Base-by-base conservation (phyloP, 2,329 filamentous ascomycete genomes). In the Neospermospora avenae region DNA sequence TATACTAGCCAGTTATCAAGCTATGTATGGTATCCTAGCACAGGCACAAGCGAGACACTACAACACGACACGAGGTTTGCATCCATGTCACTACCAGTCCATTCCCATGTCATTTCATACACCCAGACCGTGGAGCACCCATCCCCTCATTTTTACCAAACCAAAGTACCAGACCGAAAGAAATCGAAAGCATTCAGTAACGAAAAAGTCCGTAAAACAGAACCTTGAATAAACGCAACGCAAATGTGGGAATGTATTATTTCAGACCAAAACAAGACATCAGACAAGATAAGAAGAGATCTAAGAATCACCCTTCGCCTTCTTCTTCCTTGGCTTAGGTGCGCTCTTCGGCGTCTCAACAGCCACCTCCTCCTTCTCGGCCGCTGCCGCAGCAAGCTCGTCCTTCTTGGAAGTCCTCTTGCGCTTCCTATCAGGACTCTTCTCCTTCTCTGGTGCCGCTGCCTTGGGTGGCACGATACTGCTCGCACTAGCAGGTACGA, bases 351-450 rank as follows among this genome's bases (percentile, higher is more conserved):
- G 68, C 11, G 68, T 67, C 59, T 71, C 68, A 18, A 63, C 55
- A n/a, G 63, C 59, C 7, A 59, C 20, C 71, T 86, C 83, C 70
- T 84, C 82, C 65, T 75, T 74, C 59, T 80, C 75, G 48, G 22
- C 57, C 49, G 20, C 55, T 6, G 39, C 39, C 5, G 39, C 39
- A 8, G 24, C 60, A 8, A 57, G 49, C 51, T 69, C 66, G 16
- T 64, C 65, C 54, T 67, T 80, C 78, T 86, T 86, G 4, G 81
- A 83, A 10, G 77, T 76, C 61, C 84, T 77, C 74, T 85, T 81
- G 67, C 84, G 79, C 82, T 87, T 87, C 79, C 84, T 84, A 65
- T 84, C 84, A 31, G 84, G 83, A 72, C 81, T 84, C 42, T 66
- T 66, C 55, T 70, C 68, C 54, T 67, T 68, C 60, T 69, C 65